Evolutionary conservation across 306 rosid species (phyloP).

Genomic region (Cotoneaster glaucophyllus): DNA sequence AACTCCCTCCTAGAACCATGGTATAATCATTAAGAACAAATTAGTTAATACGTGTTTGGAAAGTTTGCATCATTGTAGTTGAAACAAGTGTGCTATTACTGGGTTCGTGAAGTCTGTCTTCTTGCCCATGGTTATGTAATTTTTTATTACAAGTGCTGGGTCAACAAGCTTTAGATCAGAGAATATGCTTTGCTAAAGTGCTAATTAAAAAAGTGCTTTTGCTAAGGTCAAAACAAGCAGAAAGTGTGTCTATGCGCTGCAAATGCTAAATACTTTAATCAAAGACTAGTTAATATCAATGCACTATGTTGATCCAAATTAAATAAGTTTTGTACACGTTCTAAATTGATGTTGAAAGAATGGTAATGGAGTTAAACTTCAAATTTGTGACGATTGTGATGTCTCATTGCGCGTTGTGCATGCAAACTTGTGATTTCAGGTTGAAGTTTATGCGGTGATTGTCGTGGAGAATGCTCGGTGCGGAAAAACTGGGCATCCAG

Average conservation of each 20-base stretch:
- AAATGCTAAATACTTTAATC: background rate
- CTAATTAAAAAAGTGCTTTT: background rate
- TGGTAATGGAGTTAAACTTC: slow-evolving; percentile 1
- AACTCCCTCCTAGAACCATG: background rate
- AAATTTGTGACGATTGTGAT: background rate
- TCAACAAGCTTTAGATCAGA: slow-evolving; percentile 1
- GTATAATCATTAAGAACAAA: background rate
- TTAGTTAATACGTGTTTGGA: background rate
- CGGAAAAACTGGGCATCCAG: background rate
- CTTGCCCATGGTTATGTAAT: background rate
- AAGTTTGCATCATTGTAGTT: background rate
- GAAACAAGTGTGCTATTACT: background rate
- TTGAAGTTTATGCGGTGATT: background rate
- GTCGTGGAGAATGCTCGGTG: background rate
- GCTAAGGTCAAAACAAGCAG: background rate
- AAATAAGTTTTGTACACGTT: background rate
- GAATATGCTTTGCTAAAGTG: background rate
- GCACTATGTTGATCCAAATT: background rate
- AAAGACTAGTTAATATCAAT: background rate
- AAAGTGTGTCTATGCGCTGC: background rate
- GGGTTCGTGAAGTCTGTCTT: background rate
- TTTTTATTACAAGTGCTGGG: slow-evolving; percentile 8
- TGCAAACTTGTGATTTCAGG: background rate
- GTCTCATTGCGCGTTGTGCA: background rate
- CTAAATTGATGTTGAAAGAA: slow-evolving; percentile 14